Base-by-base conservation (phyloP, 2,329 filamentous ascomycete genomes). In the Nannizzia gypsea region DNA sequence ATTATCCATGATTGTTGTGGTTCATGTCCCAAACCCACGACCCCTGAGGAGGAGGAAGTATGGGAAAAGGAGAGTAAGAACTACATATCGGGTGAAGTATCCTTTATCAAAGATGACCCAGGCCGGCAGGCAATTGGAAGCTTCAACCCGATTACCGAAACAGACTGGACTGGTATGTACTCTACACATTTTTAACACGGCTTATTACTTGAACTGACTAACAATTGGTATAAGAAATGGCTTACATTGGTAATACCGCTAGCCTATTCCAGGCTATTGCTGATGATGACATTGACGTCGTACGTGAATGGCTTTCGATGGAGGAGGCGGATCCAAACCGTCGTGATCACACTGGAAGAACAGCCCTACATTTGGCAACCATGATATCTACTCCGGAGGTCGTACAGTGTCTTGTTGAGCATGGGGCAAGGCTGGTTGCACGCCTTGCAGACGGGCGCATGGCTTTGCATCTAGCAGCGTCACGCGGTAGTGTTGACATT, bases 1-100 rank as follows among this genome's bases (percentile, higher is more conserved):
- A 81, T 93, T 6, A 81, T 92, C 59, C 76, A 83, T 31, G 90
- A 95, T 68, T 95, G 90, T 70, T 95, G 90, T 69, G 89, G 88
- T 9, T 84, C 77, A 64, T 95, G 90, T 64, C 90, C 90, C 0
- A 72, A 80, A 52, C 83, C 89, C 0, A 70, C 77, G 3, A 91
- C 86, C 0, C 76, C 83, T 0, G 86, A 91, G 65, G 90, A 95
- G 65, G 78, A 84, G 34, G 83, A 89, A 62, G 71, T 88, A 1
- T 82, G 85, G 0, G 81, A 87, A 65, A 83, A 87, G 66, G 89
- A 95, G 66, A 78, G 77, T 60, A 88, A 90, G 68, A 84, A 83
- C 3, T 92, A 89, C 67, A 83, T 95, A 22, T 88, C 85, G 2
- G 89, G 89, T 6, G 78, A 81, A 22, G 78, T 93, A 8, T 77